These are phyloP conservation scores for Aphanoascus verrucosus DNA, from an alignment of 2,329 filamentous ascomycete genomes.

Conservation along the genomic window DNA sequence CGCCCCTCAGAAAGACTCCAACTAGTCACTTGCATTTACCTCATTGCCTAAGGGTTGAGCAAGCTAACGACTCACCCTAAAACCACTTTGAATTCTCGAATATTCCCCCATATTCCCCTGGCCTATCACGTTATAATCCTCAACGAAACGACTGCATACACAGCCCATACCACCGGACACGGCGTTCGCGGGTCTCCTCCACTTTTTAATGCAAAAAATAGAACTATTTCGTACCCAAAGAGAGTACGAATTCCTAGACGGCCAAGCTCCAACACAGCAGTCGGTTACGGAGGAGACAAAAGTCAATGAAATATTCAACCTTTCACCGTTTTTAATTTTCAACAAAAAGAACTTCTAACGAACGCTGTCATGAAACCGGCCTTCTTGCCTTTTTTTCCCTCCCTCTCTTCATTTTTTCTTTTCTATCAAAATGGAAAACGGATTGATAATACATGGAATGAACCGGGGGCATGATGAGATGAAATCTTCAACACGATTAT, in stretches of 20 bases:
- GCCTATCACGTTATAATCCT: background rate
- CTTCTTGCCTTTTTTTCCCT: background rate
- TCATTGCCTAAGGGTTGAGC: background rate
- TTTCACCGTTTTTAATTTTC: conserved; percentile 7
- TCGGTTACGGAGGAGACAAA: background rate
- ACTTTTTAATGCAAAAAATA: background rate
- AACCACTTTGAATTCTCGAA: background rate
- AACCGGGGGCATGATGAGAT: background rate
- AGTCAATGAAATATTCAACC: conserved; percentile 6
- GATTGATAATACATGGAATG: background rate
- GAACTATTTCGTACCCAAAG: too few species aligned
- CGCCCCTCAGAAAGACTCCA: conserved; percentile 1
- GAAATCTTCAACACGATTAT: conserved; percentile 14
- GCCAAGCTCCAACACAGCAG: background rate
- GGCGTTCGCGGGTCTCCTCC: background rate
- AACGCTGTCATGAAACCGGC: too few species aligned
- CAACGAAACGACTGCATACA: conserved; percentile 1
- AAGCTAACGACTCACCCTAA: background rate
- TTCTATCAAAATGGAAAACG: background rate
- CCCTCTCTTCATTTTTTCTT: background rate
- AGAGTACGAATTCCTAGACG: too few species aligned
- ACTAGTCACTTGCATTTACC: background rate
- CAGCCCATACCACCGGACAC: background rate
- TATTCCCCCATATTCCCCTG: background rate
- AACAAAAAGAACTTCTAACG: conserved; percentile 5